phyloP scores from a whole-genome alignment of 352 stramenopile species.

The Stephanocyclus meneghinianus region DNA sequence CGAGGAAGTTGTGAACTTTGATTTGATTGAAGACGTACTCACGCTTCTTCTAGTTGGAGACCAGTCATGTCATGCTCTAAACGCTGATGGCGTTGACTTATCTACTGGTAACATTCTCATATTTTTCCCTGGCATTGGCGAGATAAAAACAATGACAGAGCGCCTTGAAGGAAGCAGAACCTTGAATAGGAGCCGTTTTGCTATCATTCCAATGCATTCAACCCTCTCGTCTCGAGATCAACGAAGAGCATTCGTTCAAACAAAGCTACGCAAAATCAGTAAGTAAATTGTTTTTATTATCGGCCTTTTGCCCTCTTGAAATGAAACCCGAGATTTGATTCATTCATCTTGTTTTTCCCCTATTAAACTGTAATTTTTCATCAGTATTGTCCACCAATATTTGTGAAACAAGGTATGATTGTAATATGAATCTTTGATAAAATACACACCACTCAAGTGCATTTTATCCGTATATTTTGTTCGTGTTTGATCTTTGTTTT shows the following conservation, averaged over 20 bases:
- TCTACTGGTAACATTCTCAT: slow-evolving; percentile 67
- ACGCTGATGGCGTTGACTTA: slow-evolving; percentile 53
- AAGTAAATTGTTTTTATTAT: slow-evolving; percentile 24
- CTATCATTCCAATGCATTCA: slow-evolving; percentile 65
- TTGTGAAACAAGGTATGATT: neutral
- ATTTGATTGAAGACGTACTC: slow-evolving; percentile 69
- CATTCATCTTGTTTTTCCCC: neutral
- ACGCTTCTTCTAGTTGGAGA: slow-evolving; percentile 45
- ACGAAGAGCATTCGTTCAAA: slow-evolving; percentile 65
- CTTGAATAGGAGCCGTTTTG: slow-evolving; percentile 58
- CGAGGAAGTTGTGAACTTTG: slow-evolving; percentile 10
- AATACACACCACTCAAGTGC: neutral
- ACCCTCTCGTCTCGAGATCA: slow-evolving; percentile 72
- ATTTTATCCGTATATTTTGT: neutral
- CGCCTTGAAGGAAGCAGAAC: slow-evolving; percentile 47
- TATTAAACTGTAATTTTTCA: too few species aligned
- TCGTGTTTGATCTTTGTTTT: neutral
- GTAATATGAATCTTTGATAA: neutral
- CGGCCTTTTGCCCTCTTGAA: neutral
- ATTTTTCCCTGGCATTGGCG: slow-evolving; percentile 78
- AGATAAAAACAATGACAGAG: slow-evolving; percentile 76
- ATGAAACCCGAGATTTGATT: neutral
- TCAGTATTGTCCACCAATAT: slow-evolving; percentile 7
- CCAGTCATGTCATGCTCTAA: neutral
- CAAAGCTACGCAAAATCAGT: slow-evolving; percentile 30